phyloP scores from a whole-genome alignment of 257 asterid genomes.

The Gentiana macrophylla region DNA sequence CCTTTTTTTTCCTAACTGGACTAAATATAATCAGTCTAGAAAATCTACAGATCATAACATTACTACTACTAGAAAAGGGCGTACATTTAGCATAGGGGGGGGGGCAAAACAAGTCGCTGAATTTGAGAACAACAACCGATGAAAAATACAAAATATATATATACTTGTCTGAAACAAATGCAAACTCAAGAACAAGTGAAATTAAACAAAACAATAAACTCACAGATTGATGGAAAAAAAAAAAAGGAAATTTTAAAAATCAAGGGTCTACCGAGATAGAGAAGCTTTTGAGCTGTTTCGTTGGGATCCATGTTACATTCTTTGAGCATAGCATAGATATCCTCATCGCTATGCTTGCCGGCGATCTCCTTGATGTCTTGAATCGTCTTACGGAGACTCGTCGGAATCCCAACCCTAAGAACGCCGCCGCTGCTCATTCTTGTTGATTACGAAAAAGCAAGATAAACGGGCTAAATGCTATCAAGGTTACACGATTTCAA shows the following conservation, averaged over 20 bases:
- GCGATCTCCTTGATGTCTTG: slow-evolving; percentile 76
- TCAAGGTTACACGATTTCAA: too few species aligned
- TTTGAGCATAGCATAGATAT: slow-evolving; percentile 83
- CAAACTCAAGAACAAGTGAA: background rate
- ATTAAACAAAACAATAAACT: background rate
- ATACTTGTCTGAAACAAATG: too few species aligned
- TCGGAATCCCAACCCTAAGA: slow-evolving; percentile 70
- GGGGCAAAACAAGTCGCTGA: too few species aligned
- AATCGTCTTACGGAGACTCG: slow-evolving; percentile 63
- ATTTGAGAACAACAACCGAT: too few species aligned
- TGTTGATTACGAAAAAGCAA: background rate
- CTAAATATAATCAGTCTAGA: too few species aligned
- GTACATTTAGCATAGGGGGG: too few species aligned
- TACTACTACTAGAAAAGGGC: too few species aligned
- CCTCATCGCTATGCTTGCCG: slow-evolving; percentile 87
- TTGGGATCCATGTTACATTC: slow-evolving; percentile 97
- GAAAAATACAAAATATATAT: too few species aligned
- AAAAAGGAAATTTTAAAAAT: background rate
- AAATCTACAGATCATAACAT: too few species aligned
- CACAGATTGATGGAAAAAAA: too few species aligned
- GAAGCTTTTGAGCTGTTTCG: slow-evolving; percentile 80
- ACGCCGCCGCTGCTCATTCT: slow-evolving; percentile 11
- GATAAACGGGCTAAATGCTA: too few species aligned
- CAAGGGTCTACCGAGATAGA: slow-evolving; percentile 47
- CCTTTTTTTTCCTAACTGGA: too few species aligned